These are phyloP conservation scores for Hebeloma cylindrosporum DNA, from an alignment of 768 basidiomycete genomes.

Conservation along the genomic window DNA sequence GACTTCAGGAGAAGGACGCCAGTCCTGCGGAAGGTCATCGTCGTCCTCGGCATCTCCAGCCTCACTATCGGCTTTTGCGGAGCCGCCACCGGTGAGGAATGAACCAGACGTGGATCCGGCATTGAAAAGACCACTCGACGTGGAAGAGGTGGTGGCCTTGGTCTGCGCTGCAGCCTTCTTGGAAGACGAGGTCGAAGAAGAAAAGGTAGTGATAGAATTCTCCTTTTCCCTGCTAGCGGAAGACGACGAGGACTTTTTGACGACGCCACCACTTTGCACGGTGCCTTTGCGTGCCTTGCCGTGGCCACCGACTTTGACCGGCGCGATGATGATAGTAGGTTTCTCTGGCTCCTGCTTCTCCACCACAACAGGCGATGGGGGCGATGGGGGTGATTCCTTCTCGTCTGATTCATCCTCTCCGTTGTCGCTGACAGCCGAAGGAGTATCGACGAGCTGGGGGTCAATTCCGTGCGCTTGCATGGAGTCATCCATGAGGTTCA, in stretches of 20 bases:
- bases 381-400: slow-evolving; percentile 28
- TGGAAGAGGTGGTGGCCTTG: slow-evolving; percentile 12
- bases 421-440: slow-evolving; percentile 36
- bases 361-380: slow-evolving; percentile 12
- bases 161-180: slow-evolving; percentile 20
- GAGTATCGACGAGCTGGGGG: slow-evolving; percentile 74
- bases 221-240: slow-evolving; percentile 34
- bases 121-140: slow-evolving; percentile 14
- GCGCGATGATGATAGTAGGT: slow-evolving; percentile 48
- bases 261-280: slow-evolving; percentile 71
- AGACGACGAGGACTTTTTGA: slow-evolving; percentile 49
- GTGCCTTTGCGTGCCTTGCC: slow-evolving; percentile 65
- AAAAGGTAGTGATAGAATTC: slow-evolving; percentile 23
- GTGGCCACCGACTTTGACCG: slow-evolving; percentile 59
- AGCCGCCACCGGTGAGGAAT: slow-evolving; percentile 18
- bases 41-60: slow-evolving; percentile 43
- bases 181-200: slow-evolving; percentile 14
- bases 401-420: slow-evolving; percentile 36
- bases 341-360: slow-evolving; percentile 30
- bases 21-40: slow-evolving; percentile 67
- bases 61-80: slow-evolving; percentile 24
- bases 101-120: slow-evolving; percentile 16
- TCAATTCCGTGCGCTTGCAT: slow-evolving; percentile 50
- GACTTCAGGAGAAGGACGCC: slow-evolving; percentile 87
- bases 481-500: slow-evolving; percentile 17